Evolutionary conservation across 305 asterid species (phyloP).

Genomic region (Ilex paraguariensis): DNA sequence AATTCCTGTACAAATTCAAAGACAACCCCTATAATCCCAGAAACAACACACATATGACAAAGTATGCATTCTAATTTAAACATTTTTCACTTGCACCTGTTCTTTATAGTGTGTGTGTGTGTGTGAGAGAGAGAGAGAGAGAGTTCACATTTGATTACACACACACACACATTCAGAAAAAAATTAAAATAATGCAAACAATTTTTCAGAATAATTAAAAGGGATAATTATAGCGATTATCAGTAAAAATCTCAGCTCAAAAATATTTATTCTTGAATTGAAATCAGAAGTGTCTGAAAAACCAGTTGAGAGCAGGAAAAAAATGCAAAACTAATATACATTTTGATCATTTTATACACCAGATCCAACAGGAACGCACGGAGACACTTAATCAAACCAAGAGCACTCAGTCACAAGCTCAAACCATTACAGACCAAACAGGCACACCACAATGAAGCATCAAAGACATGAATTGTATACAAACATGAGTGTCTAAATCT

Average conservation of each 20-base stretch:
- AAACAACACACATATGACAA: too few relatives aligned
- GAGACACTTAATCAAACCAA: conserved; percentile 5
- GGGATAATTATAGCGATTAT: too few relatives aligned
- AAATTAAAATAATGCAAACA: too few relatives aligned
- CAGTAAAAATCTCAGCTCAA: not conserved
- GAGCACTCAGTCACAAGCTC: conserved; percentile 13
- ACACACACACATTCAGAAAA: too few relatives aligned
- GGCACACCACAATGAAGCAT: conserved; percentile 22
- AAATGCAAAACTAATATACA: not conserved
- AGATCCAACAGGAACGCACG: conserved; percentile 23
- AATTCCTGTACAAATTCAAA: conserved; percentile 15
- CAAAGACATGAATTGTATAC: not conserved
- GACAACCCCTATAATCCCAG: conserved; percentile 16
- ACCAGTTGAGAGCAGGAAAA: not conserved
- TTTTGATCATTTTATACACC: conserved; percentile 1
- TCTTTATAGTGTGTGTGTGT: not conserved
- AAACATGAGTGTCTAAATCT: too few relatives aligned
- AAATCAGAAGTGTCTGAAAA: not conserved
- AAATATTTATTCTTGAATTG: conserved; percentile 1
- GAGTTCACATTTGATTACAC: too few relatives aligned
- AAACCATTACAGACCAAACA: not conserved
- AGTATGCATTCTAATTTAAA: too few relatives aligned
- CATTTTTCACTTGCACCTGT: too few relatives aligned
- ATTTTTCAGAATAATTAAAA: too few relatives aligned
- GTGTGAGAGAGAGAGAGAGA: not conserved